These are phyloP conservation scores for Castanopsis chinensis DNA, from an alignment of 306 rosid genomes.

Conservation along the genomic window DNA sequence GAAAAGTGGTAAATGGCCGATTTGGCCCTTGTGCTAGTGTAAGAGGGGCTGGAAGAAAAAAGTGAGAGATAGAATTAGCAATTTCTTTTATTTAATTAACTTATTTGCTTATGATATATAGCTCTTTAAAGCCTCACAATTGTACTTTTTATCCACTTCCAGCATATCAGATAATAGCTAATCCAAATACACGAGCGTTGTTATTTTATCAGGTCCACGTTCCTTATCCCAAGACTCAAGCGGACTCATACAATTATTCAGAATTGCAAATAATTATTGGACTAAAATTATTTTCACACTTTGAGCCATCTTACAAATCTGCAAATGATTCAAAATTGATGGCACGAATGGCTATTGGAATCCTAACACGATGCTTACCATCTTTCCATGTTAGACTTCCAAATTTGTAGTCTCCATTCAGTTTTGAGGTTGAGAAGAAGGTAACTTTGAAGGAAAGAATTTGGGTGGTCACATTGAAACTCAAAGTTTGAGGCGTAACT, in stretches of 20 bases:
- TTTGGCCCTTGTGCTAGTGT: too few species aligned
- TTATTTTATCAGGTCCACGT: too few species aligned
- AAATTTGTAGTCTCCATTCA: conserved; percentile 55
- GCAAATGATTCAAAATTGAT: conserved; percentile 26
- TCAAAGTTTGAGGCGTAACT: conserved; percentile 55
- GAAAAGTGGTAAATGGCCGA: too few species aligned
- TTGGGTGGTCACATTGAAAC: conserved; percentile 32
- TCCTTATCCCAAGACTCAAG: too few species aligned
- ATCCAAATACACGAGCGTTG: too few species aligned
- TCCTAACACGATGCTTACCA: conserved; percentile 60
- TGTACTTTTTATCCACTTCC: too few species aligned
- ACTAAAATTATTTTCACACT: background rate
- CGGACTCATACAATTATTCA: background rate
- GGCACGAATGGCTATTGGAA: conserved; percentile 50
- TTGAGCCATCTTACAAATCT: conserved; percentile 9
- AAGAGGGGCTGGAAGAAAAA: too few species aligned
- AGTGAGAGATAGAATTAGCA: too few species aligned
- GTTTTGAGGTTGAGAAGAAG: conserved; percentile 42
- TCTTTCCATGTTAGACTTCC: conserved; percentile 74
- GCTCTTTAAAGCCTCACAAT: too few species aligned
- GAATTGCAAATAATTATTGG: background rate
- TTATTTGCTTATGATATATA: too few species aligned
- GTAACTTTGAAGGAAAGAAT: conserved; percentile 43
- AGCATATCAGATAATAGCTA: too few species aligned
- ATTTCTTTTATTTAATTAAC: too few species aligned